Evolutionary conservation across 2,329 filamentous ascomycete species (phyloP).

Genomic region (Monilinia polystroma): DNA sequence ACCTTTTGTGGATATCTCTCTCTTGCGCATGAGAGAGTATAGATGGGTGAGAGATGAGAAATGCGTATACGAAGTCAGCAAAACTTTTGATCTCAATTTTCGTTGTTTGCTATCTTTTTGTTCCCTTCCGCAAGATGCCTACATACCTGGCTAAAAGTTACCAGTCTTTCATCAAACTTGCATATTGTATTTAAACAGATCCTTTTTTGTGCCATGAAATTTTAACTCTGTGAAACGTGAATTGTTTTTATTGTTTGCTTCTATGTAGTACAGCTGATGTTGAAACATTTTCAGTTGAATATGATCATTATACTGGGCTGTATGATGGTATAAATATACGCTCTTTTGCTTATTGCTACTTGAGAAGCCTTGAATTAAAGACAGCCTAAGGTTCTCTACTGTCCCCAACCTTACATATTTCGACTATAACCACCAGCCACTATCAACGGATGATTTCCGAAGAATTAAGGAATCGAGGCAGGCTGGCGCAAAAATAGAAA

Average conservation of each 20-base stretch:
- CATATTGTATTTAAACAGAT: conserved; percentile 20
- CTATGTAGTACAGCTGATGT: neutral
- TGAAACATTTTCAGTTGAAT: neutral
- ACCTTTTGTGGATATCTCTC: neutral
- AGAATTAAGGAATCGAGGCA: neutral
- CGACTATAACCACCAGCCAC: neutral
- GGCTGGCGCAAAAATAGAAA: neutral
- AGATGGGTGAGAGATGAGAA: conserved; percentile 16
- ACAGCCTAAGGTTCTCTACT: neutral
- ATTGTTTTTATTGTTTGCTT: neutral
- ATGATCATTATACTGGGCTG: neutral
- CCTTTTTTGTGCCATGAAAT: neutral
- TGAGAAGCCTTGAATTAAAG: too few relatives aligned
- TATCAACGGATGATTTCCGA: neutral
- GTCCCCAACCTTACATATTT: neutral
- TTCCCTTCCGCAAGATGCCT: conserved; percentile 18
- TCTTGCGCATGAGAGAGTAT: conserved; percentile 3
- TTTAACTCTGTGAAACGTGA: neutral
- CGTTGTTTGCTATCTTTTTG: conserved; percentile 18
- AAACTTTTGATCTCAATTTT: neutral
- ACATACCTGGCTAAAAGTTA: conserved; percentile 1
- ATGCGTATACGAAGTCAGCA: conserved; percentile 16
- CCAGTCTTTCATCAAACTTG: conserved; percentile 13
- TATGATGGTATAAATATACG: too few relatives aligned
- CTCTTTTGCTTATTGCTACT: neutral